These are phyloP conservation scores for Dictyostelium intermedium DNA, from an alignment of 78 protist species.

Conservation along the genomic window DNA sequence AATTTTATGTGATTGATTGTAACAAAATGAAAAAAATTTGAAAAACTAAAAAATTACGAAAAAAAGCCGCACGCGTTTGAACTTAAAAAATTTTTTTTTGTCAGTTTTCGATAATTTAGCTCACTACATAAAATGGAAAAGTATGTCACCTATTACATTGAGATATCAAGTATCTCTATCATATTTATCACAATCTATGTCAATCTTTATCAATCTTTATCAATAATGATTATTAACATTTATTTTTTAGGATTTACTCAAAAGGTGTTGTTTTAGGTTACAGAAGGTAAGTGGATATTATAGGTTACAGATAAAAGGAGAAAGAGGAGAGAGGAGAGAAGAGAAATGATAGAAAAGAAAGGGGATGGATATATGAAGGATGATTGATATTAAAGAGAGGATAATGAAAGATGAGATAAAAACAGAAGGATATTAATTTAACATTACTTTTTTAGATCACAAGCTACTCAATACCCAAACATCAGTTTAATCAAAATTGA, in stretches of 20 bases:
- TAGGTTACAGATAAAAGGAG: background rate
- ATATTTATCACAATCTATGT: background rate
- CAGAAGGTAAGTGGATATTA: conserved; percentile 66
- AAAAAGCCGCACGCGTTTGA: background rate
- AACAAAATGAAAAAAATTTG: background rate
- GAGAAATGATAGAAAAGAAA: background rate
- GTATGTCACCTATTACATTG: background rate
- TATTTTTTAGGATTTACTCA: conserved; percentile 72
- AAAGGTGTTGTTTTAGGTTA: conserved; percentile 84
- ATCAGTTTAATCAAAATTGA: conserved; percentile 92
- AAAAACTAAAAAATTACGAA: background rate
- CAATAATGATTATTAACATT: background rate
- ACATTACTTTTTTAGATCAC: conserved; percentile 28
- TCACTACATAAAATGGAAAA: conserved; percentile 3
- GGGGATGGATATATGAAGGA: background rate
- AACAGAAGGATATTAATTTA: background rate
- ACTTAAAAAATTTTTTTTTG: too few relatives aligned
- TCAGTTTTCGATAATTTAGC: background rate
- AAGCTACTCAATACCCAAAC: conserved; percentile 89
- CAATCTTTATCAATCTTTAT: background rate
- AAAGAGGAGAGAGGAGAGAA: background rate
- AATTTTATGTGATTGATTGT: background rate
- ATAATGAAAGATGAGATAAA: background rate
- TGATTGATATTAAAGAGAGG: background rate
- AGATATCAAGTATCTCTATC: background rate